Percentiles rank a stretch among this genome's conserved stretches.
Conservation (phyloP, 148 eudicot species). For the Camellia sinensis region DNA sequence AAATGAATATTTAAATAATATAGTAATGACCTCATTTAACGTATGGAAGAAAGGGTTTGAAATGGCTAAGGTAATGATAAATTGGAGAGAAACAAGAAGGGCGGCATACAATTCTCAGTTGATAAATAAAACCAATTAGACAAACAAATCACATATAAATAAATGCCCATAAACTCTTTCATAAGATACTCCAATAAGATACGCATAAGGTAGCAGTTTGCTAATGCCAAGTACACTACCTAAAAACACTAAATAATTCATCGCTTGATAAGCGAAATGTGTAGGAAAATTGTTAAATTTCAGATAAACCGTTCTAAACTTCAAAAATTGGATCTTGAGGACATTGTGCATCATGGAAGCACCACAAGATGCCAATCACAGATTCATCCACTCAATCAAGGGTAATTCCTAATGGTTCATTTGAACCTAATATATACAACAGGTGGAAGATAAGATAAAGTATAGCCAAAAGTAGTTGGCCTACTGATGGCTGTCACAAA, state of each 20-base stretch:
- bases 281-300: no score
- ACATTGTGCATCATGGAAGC: no score
- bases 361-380: no score
- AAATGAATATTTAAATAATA: not conserved
- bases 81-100: not conserved
- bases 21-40: not conserved
- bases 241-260: not conserved
- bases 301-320: no score
- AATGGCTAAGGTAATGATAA: not conserved
- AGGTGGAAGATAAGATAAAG: not conserved
- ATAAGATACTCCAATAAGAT: not conserved
- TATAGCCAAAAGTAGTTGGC: constrained; percentile 3
- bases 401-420: not conserved
- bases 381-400: no score
- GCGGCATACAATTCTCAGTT: not conserved
- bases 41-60: not conserved
- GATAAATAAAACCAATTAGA: not conserved
- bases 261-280: no score
- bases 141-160: not conserved
- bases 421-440: not conserved
- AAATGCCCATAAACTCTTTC: not conserved
- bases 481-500: not conserved
- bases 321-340: no score
- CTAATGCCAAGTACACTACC: not conserved
- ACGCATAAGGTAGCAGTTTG: not conserved